Conservation (phyloP, 192 early-diverging fungal species). For the Lobosporangium transversale region DNA sequence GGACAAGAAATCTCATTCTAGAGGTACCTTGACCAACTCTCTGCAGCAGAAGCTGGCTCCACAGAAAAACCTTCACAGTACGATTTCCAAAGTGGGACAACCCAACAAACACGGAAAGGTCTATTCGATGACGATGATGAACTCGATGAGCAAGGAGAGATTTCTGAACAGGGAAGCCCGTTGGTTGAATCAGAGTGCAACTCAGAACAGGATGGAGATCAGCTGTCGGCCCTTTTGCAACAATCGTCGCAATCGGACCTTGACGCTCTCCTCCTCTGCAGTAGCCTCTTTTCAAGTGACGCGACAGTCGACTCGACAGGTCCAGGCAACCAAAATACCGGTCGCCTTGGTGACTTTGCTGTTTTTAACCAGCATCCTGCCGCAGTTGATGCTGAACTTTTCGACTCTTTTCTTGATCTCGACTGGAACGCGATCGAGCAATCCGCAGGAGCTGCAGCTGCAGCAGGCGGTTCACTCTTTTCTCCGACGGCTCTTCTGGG, state of each 20-base stretch:
- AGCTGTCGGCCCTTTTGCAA: constrained; percentile 55
- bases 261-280: constrained; percentile 57
- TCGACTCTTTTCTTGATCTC: constrained; percentile 61
- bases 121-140: constrained; percentile 55
- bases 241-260: constrained; percentile 42
- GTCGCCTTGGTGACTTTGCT: constrained; percentile 28
- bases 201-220: constrained; percentile 51
- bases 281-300: constrained; percentile 41
- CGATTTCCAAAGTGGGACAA: constrained; percentile 8
- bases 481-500: constrained; percentile 43
- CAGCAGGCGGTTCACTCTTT: constrained; percentile 37
- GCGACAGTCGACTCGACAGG: constrained; percentile 9
- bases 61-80: constrained; percentile 42
- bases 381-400: constrained; percentile 58
- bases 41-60: constrained; percentile 55
- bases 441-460: constrained; percentile 42
- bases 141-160: constrained; percentile 37
- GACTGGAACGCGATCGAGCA: constrained; percentile 54
- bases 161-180: constrained; percentile 52
- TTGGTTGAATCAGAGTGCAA: constrained; percentile 43
- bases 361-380: constrained; percentile 48
- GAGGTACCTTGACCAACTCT: constrained; percentile 50
- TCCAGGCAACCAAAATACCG: constrained; percentile 5
- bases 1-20: constrained; percentile 29
- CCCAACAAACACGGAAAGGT: constrained; percentile 43